Percentiles rank a stretch among this genome's conserved stretches.
Evolutionary conservation across 202 grass and related monocot species (phyloP).

Genomic region (Thinopyrum obtusiflorum): DNA sequence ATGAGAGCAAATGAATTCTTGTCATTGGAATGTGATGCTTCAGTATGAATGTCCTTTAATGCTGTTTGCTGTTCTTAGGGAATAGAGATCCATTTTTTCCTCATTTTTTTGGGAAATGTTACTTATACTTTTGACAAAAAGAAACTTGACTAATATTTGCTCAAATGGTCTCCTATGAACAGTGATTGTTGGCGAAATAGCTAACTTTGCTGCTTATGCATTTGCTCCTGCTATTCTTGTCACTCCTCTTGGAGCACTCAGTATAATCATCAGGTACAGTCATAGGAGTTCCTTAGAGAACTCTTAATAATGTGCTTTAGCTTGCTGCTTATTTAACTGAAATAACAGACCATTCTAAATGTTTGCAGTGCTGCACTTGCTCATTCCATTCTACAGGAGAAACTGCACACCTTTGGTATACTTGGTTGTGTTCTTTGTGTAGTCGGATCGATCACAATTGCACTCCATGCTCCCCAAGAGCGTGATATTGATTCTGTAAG

Average conservation of each 20-base stretch:
- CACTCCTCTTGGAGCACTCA: slow-evolving; percentile 93
- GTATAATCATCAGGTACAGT: slow-evolving; percentile 92
- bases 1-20: slow-evolving; percentile 12
- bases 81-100: not conserved
- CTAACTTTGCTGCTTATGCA: slow-evolving; percentile 97
- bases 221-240: slow-evolving; percentile 97
- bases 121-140: slow-evolving; percentile 8
- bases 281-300: slow-evolving; percentile 12
- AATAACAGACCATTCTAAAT: slow-evolving; percentile 22
- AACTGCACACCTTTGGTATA: slow-evolving; percentile 82
- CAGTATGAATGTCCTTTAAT: not conserved
- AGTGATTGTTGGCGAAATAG: slow-evolving; percentile 95
- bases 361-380: slow-evolving; percentile 81
- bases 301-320: slow-evolving; percentile 10
- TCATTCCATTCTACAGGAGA: slow-evolving; percentile 83
- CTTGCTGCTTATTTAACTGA: slow-evolving; percentile 27
- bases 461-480: slow-evolving; percentile 91
- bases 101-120: slow-evolving; percentile 29
- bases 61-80: not conserved
- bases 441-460: slow-evolving; percentile 87
- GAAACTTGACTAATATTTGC: slow-evolving; percentile 28
- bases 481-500: slow-evolving; percentile 82
- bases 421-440: slow-evolving; percentile 92
- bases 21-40: slow-evolving; percentile 13
- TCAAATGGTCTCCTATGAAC: slow-evolving; percentile 28